These are phyloP conservation scores for Cornus kousa DNA, from an alignment of 148 eudicot genomes.

Conservation along the genomic window DNA sequence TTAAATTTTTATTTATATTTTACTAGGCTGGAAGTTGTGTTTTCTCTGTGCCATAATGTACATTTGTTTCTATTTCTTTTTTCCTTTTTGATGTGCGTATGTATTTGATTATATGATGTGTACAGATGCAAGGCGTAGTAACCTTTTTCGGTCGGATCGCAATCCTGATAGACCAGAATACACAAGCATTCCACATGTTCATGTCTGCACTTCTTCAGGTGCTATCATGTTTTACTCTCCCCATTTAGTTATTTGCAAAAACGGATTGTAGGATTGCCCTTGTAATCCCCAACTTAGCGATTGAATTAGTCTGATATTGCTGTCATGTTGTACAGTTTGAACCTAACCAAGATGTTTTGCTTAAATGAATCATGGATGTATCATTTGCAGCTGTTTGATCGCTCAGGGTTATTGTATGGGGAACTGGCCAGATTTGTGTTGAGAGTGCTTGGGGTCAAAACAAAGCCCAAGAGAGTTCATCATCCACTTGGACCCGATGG, in stretches of 20 bases:
- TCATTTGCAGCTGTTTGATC: conserved; percentile 69
- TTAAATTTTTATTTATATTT: no score
- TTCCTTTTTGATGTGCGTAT: neutral
- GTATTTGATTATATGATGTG: conserved; percentile 7
- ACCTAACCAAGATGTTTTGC: neutral
- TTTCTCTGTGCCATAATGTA: neutral
- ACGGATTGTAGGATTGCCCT: neutral
- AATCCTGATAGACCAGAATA: conserved; percentile 84
- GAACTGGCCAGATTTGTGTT: conserved; percentile 95
- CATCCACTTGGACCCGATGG: conserved; percentile 49
- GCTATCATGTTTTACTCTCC: neutral
- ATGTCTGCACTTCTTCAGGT: conserved; percentile 95
- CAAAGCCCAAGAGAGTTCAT: conserved; percentile 52
- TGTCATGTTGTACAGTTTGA: neutral
- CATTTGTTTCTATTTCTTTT: no score
- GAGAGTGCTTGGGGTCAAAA: conserved; percentile 62
- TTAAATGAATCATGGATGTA: neutral
- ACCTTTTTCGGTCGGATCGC: conserved; percentile 86
- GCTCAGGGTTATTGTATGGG: conserved; percentile 82
- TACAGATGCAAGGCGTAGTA: conserved; percentile 92
- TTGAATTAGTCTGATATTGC: neutral
- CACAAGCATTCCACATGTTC: conserved; percentile 91
- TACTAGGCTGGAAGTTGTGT: neutral
- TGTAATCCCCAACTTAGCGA: neutral
- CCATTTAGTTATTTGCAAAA: conserved; percentile 1